Evolutionary conservation across 23 red algal species (phyloP).

Genomic region (Gracilaria gracilis): DNA sequence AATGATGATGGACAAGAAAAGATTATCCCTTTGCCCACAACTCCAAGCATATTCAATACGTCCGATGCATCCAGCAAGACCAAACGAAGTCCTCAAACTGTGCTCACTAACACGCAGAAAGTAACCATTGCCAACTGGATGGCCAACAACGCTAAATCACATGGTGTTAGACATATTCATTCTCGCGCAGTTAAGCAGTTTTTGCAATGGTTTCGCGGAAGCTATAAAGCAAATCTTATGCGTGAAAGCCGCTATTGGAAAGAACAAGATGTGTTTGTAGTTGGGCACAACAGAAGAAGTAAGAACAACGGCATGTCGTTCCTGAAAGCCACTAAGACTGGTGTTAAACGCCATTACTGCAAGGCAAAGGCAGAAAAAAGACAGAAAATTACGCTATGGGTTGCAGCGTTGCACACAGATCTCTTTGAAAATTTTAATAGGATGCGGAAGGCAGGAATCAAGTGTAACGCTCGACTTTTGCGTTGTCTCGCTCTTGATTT

Average conservation of each 20-base stretch:
- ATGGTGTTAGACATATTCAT: too few relatives aligned
- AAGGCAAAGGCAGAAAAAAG: background rate
- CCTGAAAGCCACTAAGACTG: background rate
- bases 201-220: background rate
- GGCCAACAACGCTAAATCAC: too few relatives aligned
- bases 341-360: background rate
- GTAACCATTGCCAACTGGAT: too few relatives aligned
- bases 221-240: background rate
- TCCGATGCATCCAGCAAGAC: too few relatives aligned
- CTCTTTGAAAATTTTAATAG: background rate
- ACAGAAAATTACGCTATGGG: background rate
- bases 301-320: background rate
- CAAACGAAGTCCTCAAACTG: too few relatives aligned
- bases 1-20: too few relatives aligned
- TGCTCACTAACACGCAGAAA: too few relatives aligned
- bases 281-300: background rate
- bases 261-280: background rate
- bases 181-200: too few relatives aligned
- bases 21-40: too few relatives aligned
- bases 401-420: background rate
- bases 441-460: background rate
- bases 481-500: too few relatives aligned
- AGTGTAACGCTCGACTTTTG: too few relatives aligned
- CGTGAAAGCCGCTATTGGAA: background rate
- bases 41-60: too few relatives aligned